Conservation (phyloP, 78 protist genomes). For the Ministeria vibrans region DNA sequence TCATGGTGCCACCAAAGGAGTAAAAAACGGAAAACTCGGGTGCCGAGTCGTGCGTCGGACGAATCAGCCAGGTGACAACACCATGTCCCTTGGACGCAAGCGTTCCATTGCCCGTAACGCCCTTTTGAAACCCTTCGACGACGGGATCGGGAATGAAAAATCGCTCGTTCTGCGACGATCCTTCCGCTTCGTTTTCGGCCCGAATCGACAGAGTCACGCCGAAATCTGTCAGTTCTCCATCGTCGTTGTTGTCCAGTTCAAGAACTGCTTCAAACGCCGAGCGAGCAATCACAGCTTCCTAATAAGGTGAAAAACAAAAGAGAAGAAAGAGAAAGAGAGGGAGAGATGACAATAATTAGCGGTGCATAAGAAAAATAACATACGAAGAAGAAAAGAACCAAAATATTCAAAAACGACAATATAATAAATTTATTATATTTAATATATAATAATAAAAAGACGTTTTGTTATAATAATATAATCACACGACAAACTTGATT, state of each 20-base stretch:
- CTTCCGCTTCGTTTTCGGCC: background rate
- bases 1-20: background rate
- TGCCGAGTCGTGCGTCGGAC: background rate
- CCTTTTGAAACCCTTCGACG: no score
- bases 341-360: background rate
- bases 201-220: background rate
- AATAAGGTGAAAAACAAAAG: no score
- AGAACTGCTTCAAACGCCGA: background rate
- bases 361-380: background rate
- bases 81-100: background rate
- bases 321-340: no score
- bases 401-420: background rate
- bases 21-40: background rate
- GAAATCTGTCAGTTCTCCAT: background rate
- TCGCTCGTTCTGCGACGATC: background rate
- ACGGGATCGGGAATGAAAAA: background rate
- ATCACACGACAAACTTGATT: background rate
- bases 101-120: no score
- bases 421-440: no score
- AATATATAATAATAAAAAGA: no score
- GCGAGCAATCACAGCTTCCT: no score
- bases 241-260: background rate
- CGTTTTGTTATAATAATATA: background rate
- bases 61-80: background rate
- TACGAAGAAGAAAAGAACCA: background rate